Percentiles rank a stretch among this genome's conserved stretches.
phyloP scores from a whole-genome alignment of 805 yeast genomes.

The Pichia sporocuriosa region DNA sequence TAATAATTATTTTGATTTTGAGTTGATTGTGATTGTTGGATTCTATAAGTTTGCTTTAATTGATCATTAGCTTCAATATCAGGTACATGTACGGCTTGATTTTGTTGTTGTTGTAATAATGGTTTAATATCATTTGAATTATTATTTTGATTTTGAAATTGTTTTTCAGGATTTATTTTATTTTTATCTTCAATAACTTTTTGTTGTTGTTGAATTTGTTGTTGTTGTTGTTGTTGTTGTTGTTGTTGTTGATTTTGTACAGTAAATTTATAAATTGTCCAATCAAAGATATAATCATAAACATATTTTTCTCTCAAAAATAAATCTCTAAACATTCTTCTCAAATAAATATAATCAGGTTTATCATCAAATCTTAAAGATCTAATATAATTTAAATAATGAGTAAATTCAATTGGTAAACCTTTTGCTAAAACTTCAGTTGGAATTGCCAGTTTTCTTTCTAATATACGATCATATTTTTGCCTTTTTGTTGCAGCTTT shows the following conservation, averaged over 20 bases:
- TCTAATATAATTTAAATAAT: slow-evolving; percentile 82
- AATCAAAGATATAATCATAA: slow-evolving; percentile 92
- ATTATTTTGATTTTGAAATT: slow-evolving; percentile 4
- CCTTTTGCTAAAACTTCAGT: slow-evolving; percentile 85
- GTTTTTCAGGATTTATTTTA: slow-evolving; percentile 8
- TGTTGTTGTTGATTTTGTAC: slow-evolving; percentile 43
- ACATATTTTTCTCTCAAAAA: slow-evolving; percentile 82
- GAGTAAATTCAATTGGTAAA: slow-evolving; percentile 82
- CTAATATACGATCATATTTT: slow-evolving; percentile 93
- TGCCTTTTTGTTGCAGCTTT: slow-evolving; percentile 96
- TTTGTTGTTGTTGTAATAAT: slow-evolving; percentile 26
- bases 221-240: slow-evolving; percentile 24
- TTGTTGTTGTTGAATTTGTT: slow-evolving; percentile 16
- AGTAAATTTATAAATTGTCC: slow-evolving; percentile 84
- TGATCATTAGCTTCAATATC: slow-evolving; percentile 20
- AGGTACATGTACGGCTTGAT: slow-evolving; percentile 28
- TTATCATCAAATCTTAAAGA: slow-evolving; percentile 91
- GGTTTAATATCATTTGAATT: slow-evolving; percentile 20
- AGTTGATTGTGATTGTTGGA: slow-evolving; percentile 17
- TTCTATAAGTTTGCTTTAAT: slow-evolving; percentile 11
- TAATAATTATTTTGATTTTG: slow-evolving; percentile 16
- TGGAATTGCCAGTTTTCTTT: slow-evolving; percentile 86
- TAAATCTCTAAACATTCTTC: slow-evolving; percentile 84
- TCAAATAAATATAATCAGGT: slow-evolving; percentile 86
- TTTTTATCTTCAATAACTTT: slow-evolving; percentile 17